phyloP scores from a whole-genome alignment of 495 filamentous ascomycete genomes.

The Gamarada debralockiae region DNA sequence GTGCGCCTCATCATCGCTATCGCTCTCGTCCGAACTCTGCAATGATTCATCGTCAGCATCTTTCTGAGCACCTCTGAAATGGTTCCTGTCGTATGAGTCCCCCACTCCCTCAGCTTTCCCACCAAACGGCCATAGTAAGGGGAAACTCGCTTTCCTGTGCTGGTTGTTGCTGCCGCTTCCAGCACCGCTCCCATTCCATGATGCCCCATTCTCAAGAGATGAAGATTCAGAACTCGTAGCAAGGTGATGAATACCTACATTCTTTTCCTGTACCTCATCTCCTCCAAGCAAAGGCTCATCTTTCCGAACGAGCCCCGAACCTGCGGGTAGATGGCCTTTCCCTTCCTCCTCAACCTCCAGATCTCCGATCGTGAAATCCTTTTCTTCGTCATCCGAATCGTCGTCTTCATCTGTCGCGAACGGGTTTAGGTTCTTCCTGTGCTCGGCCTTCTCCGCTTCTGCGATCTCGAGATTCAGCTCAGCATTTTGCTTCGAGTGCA shows the following conservation, averaged over 20 bases:
- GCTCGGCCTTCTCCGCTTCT: constrained; percentile 9
- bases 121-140: constrained; percentile 25
- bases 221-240: constrained; percentile 1
- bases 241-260: constrained; percentile 18
- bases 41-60: constrained; percentile 30
- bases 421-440: constrained; percentile 20
- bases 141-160: constrained; percentile 15
- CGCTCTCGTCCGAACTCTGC: constrained; percentile 24
- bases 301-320: neutral
- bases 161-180: neutral
- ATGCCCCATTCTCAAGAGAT: neutral
- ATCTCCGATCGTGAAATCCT: constrained; percentile 23
- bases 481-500: constrained; percentile 63
- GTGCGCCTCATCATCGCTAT: constrained; percentile 40
- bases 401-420: constrained; percentile 41
- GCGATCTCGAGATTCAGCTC: constrained; percentile 25
- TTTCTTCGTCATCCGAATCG: constrained; percentile 38
- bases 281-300: neutral
- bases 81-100: neutral
- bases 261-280: neutral
- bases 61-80: constrained; percentile 20
- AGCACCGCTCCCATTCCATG: neutral
- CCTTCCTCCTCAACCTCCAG: constrained; percentile 19
- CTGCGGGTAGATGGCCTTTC: constrained; percentile 7
- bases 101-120: constrained; percentile 7